Evolutionary conservation across 768 basidiomycete species (phyloP), one percentile per base, ranked within the genome.

Genomic region (Lepiota subincarnata): DNA sequence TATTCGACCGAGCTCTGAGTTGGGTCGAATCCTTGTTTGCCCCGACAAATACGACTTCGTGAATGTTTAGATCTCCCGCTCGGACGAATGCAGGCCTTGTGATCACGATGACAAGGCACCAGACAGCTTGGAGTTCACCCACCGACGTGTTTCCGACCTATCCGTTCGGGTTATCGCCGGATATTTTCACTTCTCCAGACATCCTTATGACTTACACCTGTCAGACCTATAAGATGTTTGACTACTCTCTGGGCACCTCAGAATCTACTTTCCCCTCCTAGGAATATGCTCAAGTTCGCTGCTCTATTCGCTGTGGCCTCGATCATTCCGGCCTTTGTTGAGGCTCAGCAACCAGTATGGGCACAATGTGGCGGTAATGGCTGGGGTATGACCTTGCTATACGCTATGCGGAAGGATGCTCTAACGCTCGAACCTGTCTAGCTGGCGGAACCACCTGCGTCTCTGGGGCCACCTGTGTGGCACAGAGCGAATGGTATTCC

Each of bases 301-400:
- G 66, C 73, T 39, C 59, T 80, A 48, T 64, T 56, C 11, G 55
- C 56, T 22, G 48, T 57, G 38, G 53, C 48, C n/a, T 41, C 48
- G 22, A 45, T 60, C 18, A 20, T 57, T 14, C 77, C 79, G 1
- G 68, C 72, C 47, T 67, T 78, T 56, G 74, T 73, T 31, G 57
- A 64, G 48, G 81, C 78, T 49, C 71, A 74, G 45, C 60, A 68
- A 31, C 67, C 75, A 13, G 43, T 75, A 34, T 83, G 65, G 43
- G 77, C 72, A 6, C 82, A 83, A 60, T 84, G 81, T 59, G 80
- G 80, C 63, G 81, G 80, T 38, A 69, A 69, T 50, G 68, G 65
- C 50, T 79, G 78, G 77, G 66, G 78, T 81, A 65, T 55, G 77
- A 10, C 20, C 44, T 19, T 20, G 12, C 24, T 41, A 13, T 65